These are phyloP conservation scores for Auricularia heimuer DNA, from an alignment of 768 basidiomycete genomes.

Conservation along the genomic window DNA sequence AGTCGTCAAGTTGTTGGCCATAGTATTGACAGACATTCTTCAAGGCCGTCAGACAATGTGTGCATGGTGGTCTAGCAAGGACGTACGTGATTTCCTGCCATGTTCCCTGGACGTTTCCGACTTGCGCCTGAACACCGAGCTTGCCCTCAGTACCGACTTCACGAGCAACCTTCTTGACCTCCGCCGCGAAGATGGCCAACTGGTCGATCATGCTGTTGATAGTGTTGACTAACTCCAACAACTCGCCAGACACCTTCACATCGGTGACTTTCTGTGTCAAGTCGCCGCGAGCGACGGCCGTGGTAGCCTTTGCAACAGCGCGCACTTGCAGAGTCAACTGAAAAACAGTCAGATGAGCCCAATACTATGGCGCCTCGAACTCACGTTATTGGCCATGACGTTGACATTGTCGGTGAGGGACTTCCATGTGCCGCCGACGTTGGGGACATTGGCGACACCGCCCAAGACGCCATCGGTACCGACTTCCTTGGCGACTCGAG, in stretches of 20 bases:
- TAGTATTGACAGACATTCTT: slow-evolving; percentile 92
- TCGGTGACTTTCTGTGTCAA: slow-evolving; percentile 89
- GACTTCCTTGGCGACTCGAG: slow-evolving; percentile 87
- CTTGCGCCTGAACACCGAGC: slow-evolving; percentile 93
- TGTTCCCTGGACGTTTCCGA: slow-evolving; percentile 92
- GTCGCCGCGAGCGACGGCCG: slow-evolving; percentile 89
- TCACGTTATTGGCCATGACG: slow-evolving; percentile 85
- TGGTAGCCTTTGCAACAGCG: slow-evolving; percentile 89
- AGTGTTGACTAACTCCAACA: slow-evolving; percentile 90
- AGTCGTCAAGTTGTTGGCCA: slow-evolving; percentile 94
- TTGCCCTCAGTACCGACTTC: slow-evolving; percentile 99
- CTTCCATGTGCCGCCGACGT: slow-evolving; percentile 97
- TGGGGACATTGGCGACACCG: slow-evolving; percentile 86
- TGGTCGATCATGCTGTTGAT: slow-evolving; percentile 86
- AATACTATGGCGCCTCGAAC: slow-evolving; percentile 17
- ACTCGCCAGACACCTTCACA: slow-evolving; percentile 90
- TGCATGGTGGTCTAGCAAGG: background rate
- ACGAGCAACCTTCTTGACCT: slow-evolving; percentile 90
- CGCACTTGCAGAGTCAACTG: slow-evolving; percentile 89
- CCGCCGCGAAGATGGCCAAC: slow-evolving; percentile 58
- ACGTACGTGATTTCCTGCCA: slow-evolving; percentile 98
- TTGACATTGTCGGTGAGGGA: slow-evolving; percentile 88
- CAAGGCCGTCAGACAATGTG: no score
- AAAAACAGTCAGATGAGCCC: slow-evolving; percentile 4
- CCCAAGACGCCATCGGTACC: slow-evolving; percentile 94